These are phyloP conservation scores for Pleurostoma richardsiae DNA, from an alignment of 2,329 filamentous ascomycete species.

Conservation along the genomic window DNA sequence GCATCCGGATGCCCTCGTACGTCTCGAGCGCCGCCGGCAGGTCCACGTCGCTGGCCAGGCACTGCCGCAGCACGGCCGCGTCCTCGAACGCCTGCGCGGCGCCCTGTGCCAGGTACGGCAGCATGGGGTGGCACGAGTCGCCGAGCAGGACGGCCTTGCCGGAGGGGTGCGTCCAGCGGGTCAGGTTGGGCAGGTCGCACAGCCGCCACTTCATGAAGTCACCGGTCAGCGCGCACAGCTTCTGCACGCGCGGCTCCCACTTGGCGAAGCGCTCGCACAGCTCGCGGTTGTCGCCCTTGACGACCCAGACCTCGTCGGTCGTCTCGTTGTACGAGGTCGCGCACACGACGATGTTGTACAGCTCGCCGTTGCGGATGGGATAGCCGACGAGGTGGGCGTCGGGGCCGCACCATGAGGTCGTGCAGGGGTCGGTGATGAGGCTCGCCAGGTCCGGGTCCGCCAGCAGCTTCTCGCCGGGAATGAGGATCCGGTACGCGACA, in stretches of 20 bases:
- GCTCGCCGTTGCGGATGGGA: constrained; percentile 20
- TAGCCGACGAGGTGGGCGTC: constrained; percentile 26
- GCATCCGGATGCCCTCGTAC: constrained; percentile 12
- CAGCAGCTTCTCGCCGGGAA: constrained; percentile 18
- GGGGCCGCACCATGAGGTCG: constrained; percentile 26
- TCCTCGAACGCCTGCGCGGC: constrained; percentile 40
- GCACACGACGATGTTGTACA: constrained; percentile 28
- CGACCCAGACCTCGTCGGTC: constrained; percentile 16
- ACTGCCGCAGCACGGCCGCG: constrained; percentile 22
- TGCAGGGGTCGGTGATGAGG: constrained; percentile 19
- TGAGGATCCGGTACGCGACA: constrained; percentile 27
- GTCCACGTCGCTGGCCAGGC: constrained; percentile 7
- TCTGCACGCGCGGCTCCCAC: constrained; percentile 29
- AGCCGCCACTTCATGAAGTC: constrained; percentile 42
- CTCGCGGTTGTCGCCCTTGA: constrained; percentile 24
- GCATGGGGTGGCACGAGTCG: constrained; percentile 39
- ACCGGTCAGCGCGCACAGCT: constrained; percentile 24
- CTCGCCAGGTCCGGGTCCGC: constrained; percentile 17
- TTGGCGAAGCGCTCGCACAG: constrained; percentile 24
- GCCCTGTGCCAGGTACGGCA: constrained; percentile 43
- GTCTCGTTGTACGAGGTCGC: constrained; percentile 13
- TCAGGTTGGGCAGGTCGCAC: constrained; percentile 32
- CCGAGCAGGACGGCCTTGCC: constrained; percentile 36
- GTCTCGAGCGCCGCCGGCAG: constrained; percentile 2
- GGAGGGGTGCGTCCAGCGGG: constrained; percentile 30